Base-by-base conservation (phyloP, 495 filamentous ascomycete species). In the Apodospora peruviana region DNA sequence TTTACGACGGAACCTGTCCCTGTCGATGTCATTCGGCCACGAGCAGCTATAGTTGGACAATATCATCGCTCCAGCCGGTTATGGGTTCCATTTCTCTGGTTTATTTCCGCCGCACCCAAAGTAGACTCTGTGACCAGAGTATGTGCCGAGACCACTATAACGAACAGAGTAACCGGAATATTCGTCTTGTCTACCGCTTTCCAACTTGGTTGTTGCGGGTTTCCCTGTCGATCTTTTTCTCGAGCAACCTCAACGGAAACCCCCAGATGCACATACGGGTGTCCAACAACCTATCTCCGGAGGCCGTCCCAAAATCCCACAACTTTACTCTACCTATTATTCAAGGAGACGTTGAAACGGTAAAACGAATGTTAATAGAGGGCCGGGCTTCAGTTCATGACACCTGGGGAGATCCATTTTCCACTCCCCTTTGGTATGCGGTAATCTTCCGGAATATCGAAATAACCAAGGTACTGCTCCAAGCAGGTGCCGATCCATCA, bases 161-260 rank as follows among this genome's bases (percentile, higher is more conserved):
- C 24, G 16, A n/a, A 9, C 10, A 19, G 20, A 11, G 2, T 24
- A 17, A 19, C 42, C 34, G 10, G 22, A 34, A 51, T 14, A 1
- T 45, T 4, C 20, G 12, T 22, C 2, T 40, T 18, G 14, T 16
- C 8, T 44, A 44, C 36, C 34, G 39, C 5, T 37, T 51, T 9
- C 48, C 48, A 5, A 41, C 25, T 34, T 51, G 48, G 48, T 21
- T 51, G 2, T 22, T 43, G 3, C 23, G 48, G 7, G 22, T 20
- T 1, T n/a, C 48, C 2, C 5, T 51, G 18, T 51, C 48, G 2
- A 23, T 43, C 22, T 51, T 51, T 27, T 29, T 40, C 22, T 44
- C 48, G 17, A 51, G 40, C 41, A 45, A 51, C 21, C 19, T 51
- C 22, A 44, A 51, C 41, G 48, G 48, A 9, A 41, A 36, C 17